A percentile compares a stretch with the other conserved stretches of the same genome.
These are phyloP conservation scores for Cardiospermum halicacabum DNA, from an alignment of 345 rosid species.

Conservation along the genomic window DNA sequence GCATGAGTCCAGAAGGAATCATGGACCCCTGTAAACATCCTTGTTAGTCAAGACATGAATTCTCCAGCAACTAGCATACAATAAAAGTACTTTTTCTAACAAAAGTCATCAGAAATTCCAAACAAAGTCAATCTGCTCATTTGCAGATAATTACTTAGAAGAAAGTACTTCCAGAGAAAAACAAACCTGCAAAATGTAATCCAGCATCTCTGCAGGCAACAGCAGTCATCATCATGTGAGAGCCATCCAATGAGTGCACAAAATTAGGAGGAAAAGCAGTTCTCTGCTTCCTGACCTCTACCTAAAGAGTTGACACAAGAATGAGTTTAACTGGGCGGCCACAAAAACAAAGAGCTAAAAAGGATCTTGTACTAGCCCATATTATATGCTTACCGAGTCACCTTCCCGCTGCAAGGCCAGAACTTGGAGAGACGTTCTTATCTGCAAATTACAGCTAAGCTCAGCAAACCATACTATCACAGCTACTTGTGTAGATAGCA, in stretches of 20 bases:
- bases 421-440: conserved; percentile 87
- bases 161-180: conserved; percentile 3
- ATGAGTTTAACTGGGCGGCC: not conserved
- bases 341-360: not conserved
- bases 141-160: not conserved
- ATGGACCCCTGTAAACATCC: conserved; percentile 71
- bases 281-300: conserved; percentile 77
- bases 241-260: conserved; percentile 92
- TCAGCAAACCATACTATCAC: conserved; percentile 13
- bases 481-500: no score
- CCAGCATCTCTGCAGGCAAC: conserved; percentile 91
- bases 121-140: not conserved
- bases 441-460: conserved; percentile 48
- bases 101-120: not conserved
- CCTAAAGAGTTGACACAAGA: conserved; percentile 35
- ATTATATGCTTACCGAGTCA: conserved; percentile 49
- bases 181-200: conserved; percentile 81
- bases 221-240: conserved; percentile 99
- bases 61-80: no score
- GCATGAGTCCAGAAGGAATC: conserved; percentile 99
- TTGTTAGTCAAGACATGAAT: conserved; percentile 4
- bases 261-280: conserved; percentile 98
- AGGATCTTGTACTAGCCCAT: conserved; percentile 4
- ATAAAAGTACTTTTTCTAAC: not conserved
- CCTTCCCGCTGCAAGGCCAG: conserved; percentile 88